Base-by-base conservation (phyloP, 257 asterid genomes). In the Ligustrum vulgare region DNA sequence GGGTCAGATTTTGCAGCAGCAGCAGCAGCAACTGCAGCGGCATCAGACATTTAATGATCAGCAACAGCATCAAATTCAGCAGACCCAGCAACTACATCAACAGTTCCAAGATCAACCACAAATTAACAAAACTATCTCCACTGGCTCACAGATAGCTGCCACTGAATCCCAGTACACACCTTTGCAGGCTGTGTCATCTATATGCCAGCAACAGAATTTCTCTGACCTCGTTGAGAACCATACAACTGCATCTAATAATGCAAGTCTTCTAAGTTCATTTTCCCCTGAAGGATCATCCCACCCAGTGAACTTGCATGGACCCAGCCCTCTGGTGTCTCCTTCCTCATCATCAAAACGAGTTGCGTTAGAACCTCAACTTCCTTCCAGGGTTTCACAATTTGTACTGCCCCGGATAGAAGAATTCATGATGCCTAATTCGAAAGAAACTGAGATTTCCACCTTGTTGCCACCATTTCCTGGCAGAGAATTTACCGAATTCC, bases 1-100 rank as follows among this genome's bases (percentile, higher is more conserved):
- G 79, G 93, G 96, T 60, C 97, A 88, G 83, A 80, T 94, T 41
- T 82, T 92, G 82, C 97, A 91, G 77, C 95, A 91, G 68, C 92
- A 85, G 82, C 97, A 91, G 77, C 95, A 91, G 68, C 92, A 85
- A 67, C 78, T 87, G 83, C 91, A 85, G 80, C 80, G 76, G 20
- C 84, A 80, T 62, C 89, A 82, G 72, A 80, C 86, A 23, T 82
- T 74, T 72, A 79, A 82, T 35, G 89, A 88, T 74, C 93, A 81
- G 41, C 90, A 80, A 32, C 90, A 80, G 56, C 86, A 82, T 66
- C 85, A 84, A 64, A 81, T 78, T 74, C 87, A 73, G 67, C 86
- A 63, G 32, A 74, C 88, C 36, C 91, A 82, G 20, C 89, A 82
- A 69, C 72, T 82, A 34, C 88, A 75, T 78, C 80, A 67, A 5